A percentile compares a stretch with the other conserved stretches of the same genome.
Evolutionary conservation across 2,329 filamentous ascomycete species (phyloP).

Genomic region (Alternaria dauci): DNA sequence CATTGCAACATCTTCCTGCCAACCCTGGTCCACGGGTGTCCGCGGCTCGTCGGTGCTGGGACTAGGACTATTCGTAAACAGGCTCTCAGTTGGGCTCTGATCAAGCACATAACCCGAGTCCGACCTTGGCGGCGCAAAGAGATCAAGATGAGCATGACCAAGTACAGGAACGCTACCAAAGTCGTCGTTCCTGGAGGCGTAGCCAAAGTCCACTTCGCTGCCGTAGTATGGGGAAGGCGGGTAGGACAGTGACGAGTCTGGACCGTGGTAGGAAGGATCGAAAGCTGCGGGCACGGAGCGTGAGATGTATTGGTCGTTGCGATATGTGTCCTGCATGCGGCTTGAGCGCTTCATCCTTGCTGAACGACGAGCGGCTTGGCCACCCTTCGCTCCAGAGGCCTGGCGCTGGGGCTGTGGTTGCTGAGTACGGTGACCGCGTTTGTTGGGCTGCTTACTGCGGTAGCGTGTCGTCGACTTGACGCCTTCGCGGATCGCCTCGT

Average conservation of each 20-base stretch:
- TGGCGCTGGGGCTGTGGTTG: conserved; percentile 52
- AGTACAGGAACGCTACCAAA: conserved; percentile 2
- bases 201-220: conserved; percentile 32
- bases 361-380: conserved; percentile 51
- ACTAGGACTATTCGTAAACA: conserved; percentile 36
- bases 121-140: not conserved
- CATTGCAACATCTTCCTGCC: conserved; percentile 24
- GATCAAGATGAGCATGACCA: not conserved
- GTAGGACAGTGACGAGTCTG: conserved; percentile 19
- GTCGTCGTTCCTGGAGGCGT: conserved; percentile 9
- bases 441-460: conserved; percentile 57
- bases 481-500: conserved; percentile 72
- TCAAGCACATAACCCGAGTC: conserved; percentile 31
- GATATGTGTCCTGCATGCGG: conserved; percentile 29
- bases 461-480: conserved; percentile 83
- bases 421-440: conserved; percentile 44
- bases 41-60: conserved; percentile 30
- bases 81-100: conserved; percentile 28
- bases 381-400: conserved; percentile 56
- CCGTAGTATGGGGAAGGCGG: conserved; percentile 30
- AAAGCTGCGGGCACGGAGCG: conserved; percentile 28
- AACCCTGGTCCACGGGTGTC: conserved; percentile 27
- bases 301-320: conserved; percentile 31
- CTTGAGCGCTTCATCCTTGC: conserved; percentile 33
- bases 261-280: conserved; percentile 15